These are phyloP conservation scores for Dacryopinax primogenitus DNA, from an alignment of 768 basidiomycete genomes.

Conservation along the genomic window DNA sequence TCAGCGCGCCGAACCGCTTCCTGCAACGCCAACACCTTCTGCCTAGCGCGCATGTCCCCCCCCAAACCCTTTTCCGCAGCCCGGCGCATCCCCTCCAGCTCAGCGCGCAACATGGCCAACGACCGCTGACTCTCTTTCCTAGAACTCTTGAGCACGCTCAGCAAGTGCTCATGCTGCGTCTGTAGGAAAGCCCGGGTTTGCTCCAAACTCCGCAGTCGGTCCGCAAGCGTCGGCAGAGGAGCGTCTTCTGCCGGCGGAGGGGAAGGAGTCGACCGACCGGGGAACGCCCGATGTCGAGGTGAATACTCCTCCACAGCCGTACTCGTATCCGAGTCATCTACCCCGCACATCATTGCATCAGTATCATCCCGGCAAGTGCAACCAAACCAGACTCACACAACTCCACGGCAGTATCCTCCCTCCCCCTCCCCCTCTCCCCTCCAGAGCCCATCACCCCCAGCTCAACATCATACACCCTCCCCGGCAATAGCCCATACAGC, in stretches of 20 bases:
- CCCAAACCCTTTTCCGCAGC: constrained; percentile 66
- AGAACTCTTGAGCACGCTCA: constrained; percentile 57
- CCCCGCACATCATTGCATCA: not conserved
- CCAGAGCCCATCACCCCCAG: constrained; percentile 60
- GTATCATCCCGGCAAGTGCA: not conserved
- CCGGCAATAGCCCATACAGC: constrained; percentile 77
- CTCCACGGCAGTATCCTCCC: constrained; percentile 12
- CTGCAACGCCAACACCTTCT: constrained; percentile 77
- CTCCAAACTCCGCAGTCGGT: constrained; percentile 34
- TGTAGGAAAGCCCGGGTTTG: constrained; percentile 50
- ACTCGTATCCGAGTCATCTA: constrained; percentile 11
- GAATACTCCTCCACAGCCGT: constrained; percentile 12
- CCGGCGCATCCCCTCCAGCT: constrained; percentile 73
- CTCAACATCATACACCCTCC: constrained; percentile 82
- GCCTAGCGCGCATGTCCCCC: constrained; percentile 65
- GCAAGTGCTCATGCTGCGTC: constrained; percentile 55
- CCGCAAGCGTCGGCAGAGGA: not conserved
- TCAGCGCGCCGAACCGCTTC: constrained; percentile 43
- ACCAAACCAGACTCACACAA: not conserved
- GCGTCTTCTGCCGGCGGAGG: no score
- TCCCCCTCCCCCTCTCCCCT: constrained; percentile 38
- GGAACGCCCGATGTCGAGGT: not conserved
- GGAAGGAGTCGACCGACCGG: no score
- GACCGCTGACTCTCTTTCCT: constrained; percentile 74
- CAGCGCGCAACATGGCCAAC: constrained; percentile 63